Conservation (phyloP, 225 moss, liverwort and hornwort species). For the Ulota crispa region DNA sequence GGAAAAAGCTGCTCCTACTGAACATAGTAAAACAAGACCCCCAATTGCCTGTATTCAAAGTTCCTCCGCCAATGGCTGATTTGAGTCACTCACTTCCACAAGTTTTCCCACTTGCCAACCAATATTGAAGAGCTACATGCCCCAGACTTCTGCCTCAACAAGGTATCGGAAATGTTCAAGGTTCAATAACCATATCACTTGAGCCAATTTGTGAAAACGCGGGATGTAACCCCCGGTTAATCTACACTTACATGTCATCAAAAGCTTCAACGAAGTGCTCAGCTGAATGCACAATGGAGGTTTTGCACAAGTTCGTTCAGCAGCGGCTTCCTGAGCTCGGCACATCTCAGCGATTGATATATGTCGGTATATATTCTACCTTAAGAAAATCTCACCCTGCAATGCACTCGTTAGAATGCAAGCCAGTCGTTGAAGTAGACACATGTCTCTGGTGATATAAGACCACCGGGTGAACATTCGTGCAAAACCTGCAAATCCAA, state of each 20-base stretch:
- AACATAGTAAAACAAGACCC: no score
- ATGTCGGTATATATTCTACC: not conserved
- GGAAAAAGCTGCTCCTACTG: no score
- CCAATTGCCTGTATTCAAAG: no score
- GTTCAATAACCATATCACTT: not conserved
- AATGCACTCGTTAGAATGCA: constrained; percentile 50
- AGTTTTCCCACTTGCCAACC: no score
- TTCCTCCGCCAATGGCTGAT: no score
- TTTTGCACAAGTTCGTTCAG: not conserved
- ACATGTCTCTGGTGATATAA: constrained; percentile 90
- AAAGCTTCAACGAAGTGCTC: constrained; percentile 18
- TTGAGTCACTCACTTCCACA: no score
- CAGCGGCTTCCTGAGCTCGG: not conserved
- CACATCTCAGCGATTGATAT: constrained; percentile 29
- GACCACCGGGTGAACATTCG: constrained; percentile 78
- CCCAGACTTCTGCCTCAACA: no score
- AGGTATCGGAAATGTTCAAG: not conserved
- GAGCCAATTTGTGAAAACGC: not conserved
- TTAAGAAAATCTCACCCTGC: not conserved
- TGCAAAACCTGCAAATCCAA: constrained; percentile 72
- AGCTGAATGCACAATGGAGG: constrained; percentile 6
- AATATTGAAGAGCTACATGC: no score
- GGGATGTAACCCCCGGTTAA: not conserved
- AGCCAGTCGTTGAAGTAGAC: constrained; percentile 85
- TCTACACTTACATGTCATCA: constrained; percentile 21